Conservation (phyloP, 768 basidiomycete species). For the Candolleomyces eurysporus region DNA sequence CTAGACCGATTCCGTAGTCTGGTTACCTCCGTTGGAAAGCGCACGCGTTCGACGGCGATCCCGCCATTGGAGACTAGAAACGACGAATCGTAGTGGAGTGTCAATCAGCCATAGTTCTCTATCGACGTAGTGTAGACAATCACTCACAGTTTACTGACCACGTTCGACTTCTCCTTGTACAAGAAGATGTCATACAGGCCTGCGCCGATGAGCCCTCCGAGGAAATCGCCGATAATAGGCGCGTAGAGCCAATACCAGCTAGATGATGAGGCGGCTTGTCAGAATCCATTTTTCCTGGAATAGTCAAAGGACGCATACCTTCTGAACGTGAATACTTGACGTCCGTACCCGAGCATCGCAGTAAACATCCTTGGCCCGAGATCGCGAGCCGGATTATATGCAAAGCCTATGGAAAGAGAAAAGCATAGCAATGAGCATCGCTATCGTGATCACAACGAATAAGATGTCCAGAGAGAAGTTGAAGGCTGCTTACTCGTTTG, state of each 20-base stretch:
- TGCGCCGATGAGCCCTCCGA: slow-evolving; percentile 53
- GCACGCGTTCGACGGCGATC: too few species aligned
- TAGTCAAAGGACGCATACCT: slow-evolving; percentile 26
- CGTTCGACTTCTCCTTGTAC: slow-evolving; percentile 39
- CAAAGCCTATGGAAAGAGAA: slow-evolving; percentile 37
- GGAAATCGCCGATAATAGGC: slow-evolving; percentile 54
- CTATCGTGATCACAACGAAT: not conserved
- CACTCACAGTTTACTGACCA: not conserved
- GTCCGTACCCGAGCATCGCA: slow-evolving; percentile 69
- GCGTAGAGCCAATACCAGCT: slow-evolving; percentile 77
- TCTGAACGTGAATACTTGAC: slow-evolving; percentile 45
- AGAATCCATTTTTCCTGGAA: slow-evolving; percentile 14
- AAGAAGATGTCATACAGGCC: slow-evolving; percentile 57
- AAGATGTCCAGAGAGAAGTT: not conserved
- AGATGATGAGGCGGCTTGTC: slow-evolving; percentile 4
- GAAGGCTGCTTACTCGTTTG: slow-evolving; percentile 44
- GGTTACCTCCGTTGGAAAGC: too few species aligned
- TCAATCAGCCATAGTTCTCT: too few species aligned
- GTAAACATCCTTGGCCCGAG: slow-evolving; percentile 67
- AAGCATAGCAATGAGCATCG: too few species aligned
- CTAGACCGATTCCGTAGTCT: too few species aligned
- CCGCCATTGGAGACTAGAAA: too few species aligned
- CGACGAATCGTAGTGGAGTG: too few species aligned
- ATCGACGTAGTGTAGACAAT: too few species aligned
- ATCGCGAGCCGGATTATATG: slow-evolving; percentile 71